phyloP scores from a whole-genome alignment of 352 stramenopile genomes.

The Globisporangium sylvaticum region DNA sequence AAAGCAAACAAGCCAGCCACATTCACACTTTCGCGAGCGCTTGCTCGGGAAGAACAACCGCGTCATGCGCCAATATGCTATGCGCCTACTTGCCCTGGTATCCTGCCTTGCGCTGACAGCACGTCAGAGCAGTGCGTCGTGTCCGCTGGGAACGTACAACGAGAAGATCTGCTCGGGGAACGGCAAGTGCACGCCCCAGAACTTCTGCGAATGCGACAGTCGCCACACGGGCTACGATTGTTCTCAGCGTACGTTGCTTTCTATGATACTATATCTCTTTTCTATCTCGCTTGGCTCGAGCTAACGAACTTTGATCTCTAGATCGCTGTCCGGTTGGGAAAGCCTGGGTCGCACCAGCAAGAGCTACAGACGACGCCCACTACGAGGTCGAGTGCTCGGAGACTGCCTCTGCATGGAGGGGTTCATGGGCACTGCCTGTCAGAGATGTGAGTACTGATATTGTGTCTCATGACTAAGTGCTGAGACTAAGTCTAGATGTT shows the following conservation, averaged over 20 bases:
- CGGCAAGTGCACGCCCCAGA: slow-evolving; percentile 38
- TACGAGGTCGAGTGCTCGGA: slow-evolving; percentile 73
- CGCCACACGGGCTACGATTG: slow-evolving; percentile 56
- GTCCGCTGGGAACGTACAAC: slow-evolving; percentile 43
- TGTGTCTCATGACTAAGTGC: too few species aligned
- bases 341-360: slow-evolving; percentile 58
- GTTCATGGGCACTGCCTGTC: slow-evolving; percentile 66
- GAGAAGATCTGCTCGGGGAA: slow-evolving; percentile 57
- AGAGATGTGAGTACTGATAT: slow-evolving; percentile 50
- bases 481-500: background rate
- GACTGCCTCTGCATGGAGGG: slow-evolving; percentile 59
- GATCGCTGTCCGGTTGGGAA: slow-evolving; percentile 41
- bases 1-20: background rate
- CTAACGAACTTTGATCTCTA: slow-evolving; percentile 6
- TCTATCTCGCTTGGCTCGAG: background rate
- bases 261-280: too few species aligned
- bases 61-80: background rate
- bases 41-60: background rate
- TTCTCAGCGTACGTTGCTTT: slow-evolving; percentile 38
- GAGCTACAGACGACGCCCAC: slow-evolving; percentile 49
- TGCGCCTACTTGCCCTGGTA: slow-evolving; percentile 1
- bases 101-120: background rate
- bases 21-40: background rate
- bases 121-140: slow-evolving; percentile 18
- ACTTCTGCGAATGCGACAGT: slow-evolving; percentile 54